phyloP scores from a whole-genome alignment of 352 stramenopile genomes.

The Pythium aphanidermatum region DNA sequence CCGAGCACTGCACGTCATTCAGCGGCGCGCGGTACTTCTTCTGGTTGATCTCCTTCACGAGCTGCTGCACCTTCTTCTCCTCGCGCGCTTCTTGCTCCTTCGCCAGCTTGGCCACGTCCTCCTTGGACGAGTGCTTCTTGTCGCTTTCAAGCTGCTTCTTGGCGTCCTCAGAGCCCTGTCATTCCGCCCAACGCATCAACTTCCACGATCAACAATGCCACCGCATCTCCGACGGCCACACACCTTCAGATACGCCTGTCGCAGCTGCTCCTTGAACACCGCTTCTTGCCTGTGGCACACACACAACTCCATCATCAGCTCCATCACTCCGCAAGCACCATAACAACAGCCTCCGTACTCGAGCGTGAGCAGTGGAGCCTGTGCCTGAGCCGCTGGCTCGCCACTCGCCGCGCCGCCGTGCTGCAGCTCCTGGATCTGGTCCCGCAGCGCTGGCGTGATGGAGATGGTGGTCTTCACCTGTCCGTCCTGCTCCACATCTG shows the following conservation, averaged over 20 bases:
- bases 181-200: neutral
- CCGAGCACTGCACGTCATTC: slow-evolving; percentile 73
- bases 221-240: neutral
- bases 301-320: neutral
- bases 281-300: slow-evolving; percentile 35
- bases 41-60: slow-evolving; percentile 73
- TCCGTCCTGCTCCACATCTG: slow-evolving; percentile 34
- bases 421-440: slow-evolving; percentile 57
- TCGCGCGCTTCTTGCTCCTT: slow-evolving; percentile 69
- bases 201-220: neutral
- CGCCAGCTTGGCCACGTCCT: slow-evolving; percentile 36
- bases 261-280: slow-evolving; percentile 64
- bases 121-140: slow-evolving; percentile 25
- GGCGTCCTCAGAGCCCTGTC: slow-evolving; percentile 59
- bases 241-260: slow-evolving; percentile 74
- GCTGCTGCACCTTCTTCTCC: slow-evolving; percentile 58
- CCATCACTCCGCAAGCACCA: slow-evolving; percentile 1
- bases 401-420: slow-evolving; percentile 19
- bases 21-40: slow-evolving; percentile 82
- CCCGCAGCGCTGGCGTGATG: slow-evolving; percentile 60
- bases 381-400: slow-evolving; percentile 9
- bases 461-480: slow-evolving; percentile 49
- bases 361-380: slow-evolving; percentile 22
- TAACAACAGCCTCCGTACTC: slow-evolving; percentile 28
- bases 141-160: slow-evolving; percentile 54